Conservation (phyloP, 1,284 basidiomycete genomes). For the Heterobasidion occidentale region DNA sequence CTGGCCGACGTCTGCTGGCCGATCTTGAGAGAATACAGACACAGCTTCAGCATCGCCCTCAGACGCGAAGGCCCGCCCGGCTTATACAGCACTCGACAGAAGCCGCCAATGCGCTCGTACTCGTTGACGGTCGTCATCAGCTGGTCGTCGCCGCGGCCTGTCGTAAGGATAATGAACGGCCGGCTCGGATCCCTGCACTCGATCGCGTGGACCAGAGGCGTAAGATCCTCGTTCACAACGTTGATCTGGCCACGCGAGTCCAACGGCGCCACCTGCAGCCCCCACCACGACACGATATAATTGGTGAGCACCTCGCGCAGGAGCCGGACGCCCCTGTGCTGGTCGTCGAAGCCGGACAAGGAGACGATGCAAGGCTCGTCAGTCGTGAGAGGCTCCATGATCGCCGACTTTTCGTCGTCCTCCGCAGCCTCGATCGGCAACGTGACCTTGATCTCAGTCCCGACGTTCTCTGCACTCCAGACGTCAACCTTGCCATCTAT, state of each 20-base stretch:
- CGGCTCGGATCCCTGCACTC: conserved; percentile 47
- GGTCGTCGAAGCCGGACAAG: conserved; percentile 66
- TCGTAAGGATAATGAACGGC: conserved; percentile 71
- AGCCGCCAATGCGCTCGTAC: conserved; percentile 78
- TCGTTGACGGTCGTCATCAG: conserved; percentile 58
- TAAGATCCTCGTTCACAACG: conserved; percentile 77
- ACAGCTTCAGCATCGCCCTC: conserved; percentile 62
- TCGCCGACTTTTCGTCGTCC: conserved; percentile 28
- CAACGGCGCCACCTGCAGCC: conserved; percentile 48
- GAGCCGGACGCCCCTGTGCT: conserved; percentile 64
- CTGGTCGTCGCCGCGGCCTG: conserved; percentile 57
- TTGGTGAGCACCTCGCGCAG: conserved; percentile 54
- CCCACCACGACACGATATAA: conserved; percentile 76
- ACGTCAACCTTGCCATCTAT: conserved; percentile 87
- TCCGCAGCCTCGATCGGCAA: conserved; percentile 69
- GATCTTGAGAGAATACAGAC: conserved; percentile 57
- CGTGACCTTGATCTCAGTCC: conserved; percentile 90
- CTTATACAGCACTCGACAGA: conserved; percentile 83
- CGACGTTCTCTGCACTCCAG: conserved; percentile 80
- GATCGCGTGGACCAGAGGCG: conserved; percentile 49
- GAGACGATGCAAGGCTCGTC: conserved; percentile 47
- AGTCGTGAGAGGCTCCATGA: conserved; percentile 39
- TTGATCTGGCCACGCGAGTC: conserved; percentile 60
- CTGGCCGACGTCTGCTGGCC: conserved; percentile 19
- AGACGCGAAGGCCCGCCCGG: conserved; percentile 81